These are phyloP conservation scores for Rhizopogon roseolus DNA, from an alignment of 768 basidiomycete genomes.

Conservation along the genomic window DNA sequence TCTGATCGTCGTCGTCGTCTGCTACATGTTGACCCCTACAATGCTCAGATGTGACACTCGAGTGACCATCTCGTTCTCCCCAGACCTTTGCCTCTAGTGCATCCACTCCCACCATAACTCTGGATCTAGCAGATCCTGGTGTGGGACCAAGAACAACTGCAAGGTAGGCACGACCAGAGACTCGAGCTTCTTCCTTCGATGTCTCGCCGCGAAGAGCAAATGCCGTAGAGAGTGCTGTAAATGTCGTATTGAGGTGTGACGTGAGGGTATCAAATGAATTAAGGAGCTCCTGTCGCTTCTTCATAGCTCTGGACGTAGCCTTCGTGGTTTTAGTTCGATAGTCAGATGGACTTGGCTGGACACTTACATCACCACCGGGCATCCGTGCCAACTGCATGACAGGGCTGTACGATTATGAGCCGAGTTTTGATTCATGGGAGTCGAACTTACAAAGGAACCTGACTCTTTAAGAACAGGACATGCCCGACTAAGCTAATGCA, in stretches of 20 bases:
- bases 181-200: background rate
- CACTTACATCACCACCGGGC: constrained; percentile 40
- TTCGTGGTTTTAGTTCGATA: constrained; percentile 13
- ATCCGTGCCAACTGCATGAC: constrained; percentile 59
- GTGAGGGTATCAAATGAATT: constrained; percentile 64
- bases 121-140: constrained; percentile 53
- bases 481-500: constrained; percentile 62
- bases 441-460: constrained; percentile 67
- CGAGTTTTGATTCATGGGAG: background rate
- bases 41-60: background rate
- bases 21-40: constrained; percentile 25
- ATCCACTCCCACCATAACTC: constrained; percentile 59
- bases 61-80: constrained; percentile 16
- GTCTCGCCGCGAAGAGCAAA: constrained; percentile 34
- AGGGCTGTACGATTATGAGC: constrained; percentile 37
- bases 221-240: constrained; percentile 66
- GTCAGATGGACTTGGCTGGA: background rate
- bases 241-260: constrained; percentile 73
- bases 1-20: background rate
- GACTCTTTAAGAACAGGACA: constrained; percentile 72
- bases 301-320: constrained; percentile 45
- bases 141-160: constrained; percentile 66
- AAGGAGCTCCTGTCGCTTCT: constrained; percentile 58
- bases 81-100: constrained; percentile 48
- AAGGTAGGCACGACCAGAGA: constrained; percentile 41